Evolutionary conservation across 306 rosid species (phyloP).

Genomic region (Cyclanthera cordifolia): DNA sequence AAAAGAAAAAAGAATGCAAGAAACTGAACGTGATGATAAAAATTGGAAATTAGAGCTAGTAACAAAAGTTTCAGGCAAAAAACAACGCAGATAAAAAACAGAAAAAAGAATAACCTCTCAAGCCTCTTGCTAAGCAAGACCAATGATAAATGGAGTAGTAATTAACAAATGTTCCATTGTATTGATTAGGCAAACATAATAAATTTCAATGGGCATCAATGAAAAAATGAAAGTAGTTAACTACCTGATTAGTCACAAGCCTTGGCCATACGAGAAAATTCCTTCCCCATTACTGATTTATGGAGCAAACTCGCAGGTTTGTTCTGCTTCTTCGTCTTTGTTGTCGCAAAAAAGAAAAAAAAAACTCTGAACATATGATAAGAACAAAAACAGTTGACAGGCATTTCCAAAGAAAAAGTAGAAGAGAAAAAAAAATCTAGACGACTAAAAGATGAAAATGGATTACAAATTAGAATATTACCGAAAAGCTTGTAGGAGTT

Average conservation of each 20-base stretch:
- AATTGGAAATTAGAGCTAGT: background rate
- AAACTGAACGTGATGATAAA: background rate
- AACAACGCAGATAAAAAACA: background rate
- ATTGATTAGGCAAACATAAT: background rate
- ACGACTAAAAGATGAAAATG: background rate
- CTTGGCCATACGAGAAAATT: conserved; percentile 57
- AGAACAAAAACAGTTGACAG: background rate
- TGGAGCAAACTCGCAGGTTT: conserved; percentile 50
- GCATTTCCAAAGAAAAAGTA: no score
- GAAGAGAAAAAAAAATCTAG: background rate
- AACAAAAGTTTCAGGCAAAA: background rate
- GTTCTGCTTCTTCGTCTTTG: conserved; percentile 64
- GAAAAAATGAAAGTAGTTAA: background rate
- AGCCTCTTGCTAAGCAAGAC: background rate
- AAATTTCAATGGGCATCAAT: background rate
- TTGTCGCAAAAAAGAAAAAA: conserved; percentile 33
- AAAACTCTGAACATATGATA: background rate
- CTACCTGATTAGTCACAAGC: conserved; percentile 66
- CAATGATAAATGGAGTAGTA: background rate
- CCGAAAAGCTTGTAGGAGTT: conserved; percentile 71
- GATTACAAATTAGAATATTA: background rate
- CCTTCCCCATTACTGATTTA: conserved; percentile 65
- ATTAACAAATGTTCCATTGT: background rate
- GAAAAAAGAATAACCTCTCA: background rate
- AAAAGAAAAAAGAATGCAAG: background rate